Evolutionary conservation across 768 basidiomycete species (phyloP).

Genomic region (Suillus discolor): DNA sequence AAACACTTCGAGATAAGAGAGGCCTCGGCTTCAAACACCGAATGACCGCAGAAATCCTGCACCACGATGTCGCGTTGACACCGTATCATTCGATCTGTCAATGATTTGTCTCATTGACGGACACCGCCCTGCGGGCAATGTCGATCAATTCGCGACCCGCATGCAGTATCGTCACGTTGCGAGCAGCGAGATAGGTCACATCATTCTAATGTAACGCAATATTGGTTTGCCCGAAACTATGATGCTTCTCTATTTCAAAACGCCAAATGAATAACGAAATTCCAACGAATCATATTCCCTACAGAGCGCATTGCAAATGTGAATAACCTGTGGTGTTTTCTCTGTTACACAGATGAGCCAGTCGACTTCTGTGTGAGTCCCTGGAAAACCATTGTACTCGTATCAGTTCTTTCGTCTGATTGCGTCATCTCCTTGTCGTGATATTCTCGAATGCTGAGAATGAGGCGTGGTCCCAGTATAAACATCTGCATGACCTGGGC

Average conservation of each 20-base stretch:
- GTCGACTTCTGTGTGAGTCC: background rate
- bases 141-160: background rate
- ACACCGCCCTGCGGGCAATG: background rate
- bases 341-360: background rate
- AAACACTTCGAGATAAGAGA: background rate
- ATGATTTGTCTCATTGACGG: background rate
- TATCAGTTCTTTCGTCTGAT: background rate
- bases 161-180: background rate
- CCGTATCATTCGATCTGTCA: background rate
- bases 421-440: background rate
- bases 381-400: background rate
- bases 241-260: background rate
- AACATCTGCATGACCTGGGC: background rate
- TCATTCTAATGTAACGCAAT: background rate
- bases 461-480: background rate
- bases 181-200: background rate
- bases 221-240: background rate
- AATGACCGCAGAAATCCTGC: background rate
- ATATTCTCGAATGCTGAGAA: background rate
- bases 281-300: background rate
- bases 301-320: background rate
- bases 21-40: too few species aligned
- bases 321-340: background rate
- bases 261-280: background rate
- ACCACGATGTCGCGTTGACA: background rate